These are phyloP conservation scores for Rhododendron ovatum DNA, from an alignment of 148 eudicot species.

Conservation along the genomic window DNA sequence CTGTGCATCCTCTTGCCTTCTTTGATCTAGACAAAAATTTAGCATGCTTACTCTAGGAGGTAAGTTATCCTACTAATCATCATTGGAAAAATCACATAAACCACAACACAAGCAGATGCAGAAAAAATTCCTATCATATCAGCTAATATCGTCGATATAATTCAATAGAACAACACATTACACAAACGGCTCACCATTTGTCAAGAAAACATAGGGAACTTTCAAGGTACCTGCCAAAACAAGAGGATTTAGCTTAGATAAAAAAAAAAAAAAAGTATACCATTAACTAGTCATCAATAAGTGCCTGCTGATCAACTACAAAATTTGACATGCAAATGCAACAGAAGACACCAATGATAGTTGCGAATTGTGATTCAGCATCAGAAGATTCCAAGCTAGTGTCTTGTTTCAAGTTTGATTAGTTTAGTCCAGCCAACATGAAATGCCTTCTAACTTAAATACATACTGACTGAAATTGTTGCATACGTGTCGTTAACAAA, in stretches of 20 bases:
- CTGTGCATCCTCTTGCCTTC: neutral
- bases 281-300: neutral
- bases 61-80: neutral
- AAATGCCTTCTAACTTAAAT: neutral
- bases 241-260: neutral
- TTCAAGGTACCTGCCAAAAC: constrained; percentile 52
- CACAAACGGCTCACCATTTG: constrained; percentile 53
- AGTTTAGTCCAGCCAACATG: neutral
- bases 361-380: neutral
- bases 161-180: neutral
- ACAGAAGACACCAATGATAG: neutral
- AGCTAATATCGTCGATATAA: neutral
- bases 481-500: neutral
- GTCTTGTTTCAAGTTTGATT: neutral
- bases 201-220: constrained; percentile 72
- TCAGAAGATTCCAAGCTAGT: neutral
- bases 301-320: neutral
- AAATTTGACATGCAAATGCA: neutral
- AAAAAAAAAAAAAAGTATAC: neutral
- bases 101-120: neutral
- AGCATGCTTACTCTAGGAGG: neutral
- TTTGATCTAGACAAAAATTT: neutral
- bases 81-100: neutral
- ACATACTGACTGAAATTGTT: neutral
- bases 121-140: neutral